These are phyloP conservation scores for Nymphaea colorata DNA, from an alignment of 164 flowering plant species.

Conservation along the genomic window DNA sequence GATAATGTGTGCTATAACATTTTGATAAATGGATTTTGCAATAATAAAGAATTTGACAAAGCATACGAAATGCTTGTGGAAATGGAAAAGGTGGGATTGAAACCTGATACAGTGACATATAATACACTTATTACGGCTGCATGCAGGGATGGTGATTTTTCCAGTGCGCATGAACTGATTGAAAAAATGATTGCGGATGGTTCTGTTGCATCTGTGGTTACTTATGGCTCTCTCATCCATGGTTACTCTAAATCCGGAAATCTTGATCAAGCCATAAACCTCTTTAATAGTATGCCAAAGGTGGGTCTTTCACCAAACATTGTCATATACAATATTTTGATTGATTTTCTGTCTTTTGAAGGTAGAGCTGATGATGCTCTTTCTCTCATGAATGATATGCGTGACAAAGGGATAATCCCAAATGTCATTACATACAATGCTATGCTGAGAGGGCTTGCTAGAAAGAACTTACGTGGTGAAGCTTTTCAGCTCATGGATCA, in stretches of 20 bases:
- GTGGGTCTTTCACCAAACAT: slow-evolving; percentile 43
- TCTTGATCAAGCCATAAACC: slow-evolving; percentile 53
- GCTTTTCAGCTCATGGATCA: slow-evolving; percentile 63
- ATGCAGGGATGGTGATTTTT: slow-evolving; percentile 41
- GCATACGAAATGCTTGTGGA: slow-evolving; percentile 49
- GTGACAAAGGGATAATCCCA: slow-evolving; percentile 30
- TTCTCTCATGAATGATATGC: slow-evolving; percentile 64
- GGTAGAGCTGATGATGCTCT: slow-evolving; percentile 38
- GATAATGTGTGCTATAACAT: slow-evolving; percentile 49
- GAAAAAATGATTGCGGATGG: slow-evolving; percentile 40
- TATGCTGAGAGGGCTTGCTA: slow-evolving; percentile 50
- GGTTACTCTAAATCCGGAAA: slow-evolving; percentile 42
- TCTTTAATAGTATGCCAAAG: slow-evolving; percentile 37
- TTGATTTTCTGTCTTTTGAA: slow-evolving; percentile 44
- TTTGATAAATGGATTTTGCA: slow-evolving; percentile 59
- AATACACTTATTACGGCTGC: slow-evolving; percentile 59
- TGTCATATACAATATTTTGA: slow-evolving; percentile 67
- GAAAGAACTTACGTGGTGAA: slow-evolving; percentile 35
- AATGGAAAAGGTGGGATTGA: slow-evolving; percentile 43
- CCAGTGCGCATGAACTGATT: slow-evolving; percentile 26
- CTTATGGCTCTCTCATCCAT: slow-evolving; percentile 69
- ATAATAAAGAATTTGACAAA: slow-evolving; percentile 40
- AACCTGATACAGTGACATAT: slow-evolving; percentile 51
- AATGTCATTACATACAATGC: slow-evolving; percentile 55
- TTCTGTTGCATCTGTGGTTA: slow-evolving; percentile 42